These are phyloP conservation scores for Epichloe gansuensis DNA, from an alignment of 2,329 filamentous ascomycete genomes.

Conservation along the genomic window DNA sequence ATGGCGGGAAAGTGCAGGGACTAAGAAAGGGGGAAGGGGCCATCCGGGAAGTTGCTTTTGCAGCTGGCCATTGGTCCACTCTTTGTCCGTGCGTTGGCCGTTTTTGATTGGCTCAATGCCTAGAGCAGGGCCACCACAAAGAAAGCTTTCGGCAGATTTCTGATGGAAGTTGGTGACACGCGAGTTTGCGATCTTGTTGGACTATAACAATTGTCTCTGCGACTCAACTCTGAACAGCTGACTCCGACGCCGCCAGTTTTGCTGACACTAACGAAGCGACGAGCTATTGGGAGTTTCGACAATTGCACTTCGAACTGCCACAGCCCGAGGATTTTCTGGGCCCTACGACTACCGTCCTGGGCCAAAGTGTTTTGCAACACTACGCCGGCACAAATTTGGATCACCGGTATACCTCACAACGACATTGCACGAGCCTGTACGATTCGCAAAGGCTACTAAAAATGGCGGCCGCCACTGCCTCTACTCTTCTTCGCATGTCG, in stretches of 20 bases:
- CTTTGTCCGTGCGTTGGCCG: constrained; percentile 15
- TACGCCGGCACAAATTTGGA: no score
- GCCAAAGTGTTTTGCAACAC: background rate
- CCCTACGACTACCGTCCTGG: background rate
- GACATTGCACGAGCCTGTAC: background rate
- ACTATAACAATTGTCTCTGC: background rate
- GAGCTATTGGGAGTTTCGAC: background rate
- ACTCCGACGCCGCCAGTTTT: background rate
- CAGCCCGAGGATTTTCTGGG: background rate
- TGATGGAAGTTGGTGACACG: constrained; percentile 6
- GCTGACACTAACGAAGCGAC: background rate
- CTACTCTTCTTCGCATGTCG: constrained; percentile 44
- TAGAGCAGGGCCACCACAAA: constrained; percentile 10
- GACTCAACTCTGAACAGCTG: background rate
- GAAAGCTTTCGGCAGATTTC: constrained; percentile 20
- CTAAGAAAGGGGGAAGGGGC: constrained; percentile 31
- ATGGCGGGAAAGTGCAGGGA: constrained; percentile 25
- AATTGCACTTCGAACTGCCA: background rate
- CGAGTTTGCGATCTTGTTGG: constrained; percentile 11
- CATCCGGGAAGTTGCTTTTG: constrained; percentile 11
- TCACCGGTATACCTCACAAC: background rate
- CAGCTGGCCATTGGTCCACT: constrained; percentile 18
- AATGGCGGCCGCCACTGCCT: constrained; percentile 16
- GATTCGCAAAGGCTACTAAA: background rate
- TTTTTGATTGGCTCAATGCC: constrained; percentile 17